phyloP scores from a whole-genome alignment of 1,284 basidiomycete genomes.

The Trichosporon sp. region DNA sequence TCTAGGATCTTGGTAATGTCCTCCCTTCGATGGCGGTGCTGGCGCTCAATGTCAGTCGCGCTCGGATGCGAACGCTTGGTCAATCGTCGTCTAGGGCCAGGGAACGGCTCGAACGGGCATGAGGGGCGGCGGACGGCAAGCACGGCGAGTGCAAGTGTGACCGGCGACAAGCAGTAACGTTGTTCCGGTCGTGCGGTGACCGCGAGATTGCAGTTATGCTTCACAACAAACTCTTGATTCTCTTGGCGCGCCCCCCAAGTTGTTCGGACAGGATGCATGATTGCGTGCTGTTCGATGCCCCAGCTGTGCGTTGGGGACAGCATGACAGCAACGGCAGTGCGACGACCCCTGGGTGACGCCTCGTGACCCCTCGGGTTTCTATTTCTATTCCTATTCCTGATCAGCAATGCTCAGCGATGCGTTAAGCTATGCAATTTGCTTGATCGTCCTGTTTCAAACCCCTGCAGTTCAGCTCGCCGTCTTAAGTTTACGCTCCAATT shows the following conservation, averaged over 20 bases:
- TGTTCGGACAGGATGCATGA: neutral
- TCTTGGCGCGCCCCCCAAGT: neutral
- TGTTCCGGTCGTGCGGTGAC: conserved; percentile 8
- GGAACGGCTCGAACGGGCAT: neutral
- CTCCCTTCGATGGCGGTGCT: neutral
- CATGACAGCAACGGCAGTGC: neutral
- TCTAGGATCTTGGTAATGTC: neutral
- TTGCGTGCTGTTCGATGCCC: neutral
- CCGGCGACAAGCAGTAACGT: neutral
- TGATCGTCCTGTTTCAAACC: conserved; percentile 12
- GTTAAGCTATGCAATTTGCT: neutral
- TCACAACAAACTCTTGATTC: neutral
- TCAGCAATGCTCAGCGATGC: neutral
- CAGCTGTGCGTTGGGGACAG: neutral
- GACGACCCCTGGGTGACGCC: neutral
- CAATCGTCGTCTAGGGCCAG: neutral
- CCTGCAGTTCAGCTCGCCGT: neutral
- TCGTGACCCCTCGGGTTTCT: conserved; percentile 11
- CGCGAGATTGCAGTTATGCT: conserved; percentile 2
- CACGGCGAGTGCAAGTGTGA: neutral
- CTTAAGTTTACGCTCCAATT: conserved; percentile 4
- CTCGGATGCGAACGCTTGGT: conserved; percentile 8
- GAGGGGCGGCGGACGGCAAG: too few species aligned
- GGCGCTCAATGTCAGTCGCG: neutral
- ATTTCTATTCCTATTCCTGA: neutral